Percentiles rank a stretch among this genome's conserved stretches.
These are phyloP conservation scores for Arabis alpina DNA, from an alignment of 345 rosid species.

Conservation along the genomic window DNA sequence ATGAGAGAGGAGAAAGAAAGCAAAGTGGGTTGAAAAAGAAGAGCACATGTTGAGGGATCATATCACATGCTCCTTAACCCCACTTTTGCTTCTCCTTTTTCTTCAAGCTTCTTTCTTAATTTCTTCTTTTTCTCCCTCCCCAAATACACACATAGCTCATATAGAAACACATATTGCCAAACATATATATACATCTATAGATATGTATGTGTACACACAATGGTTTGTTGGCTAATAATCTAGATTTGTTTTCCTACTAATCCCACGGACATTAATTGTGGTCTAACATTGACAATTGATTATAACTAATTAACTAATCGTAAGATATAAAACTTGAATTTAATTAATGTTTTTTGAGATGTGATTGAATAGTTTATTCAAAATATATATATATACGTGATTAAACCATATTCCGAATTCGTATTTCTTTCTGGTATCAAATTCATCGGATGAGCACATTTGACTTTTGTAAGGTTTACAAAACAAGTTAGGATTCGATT, in stretches of 20 bases:
- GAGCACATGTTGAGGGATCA: constrained; percentile 45
- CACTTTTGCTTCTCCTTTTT: constrained; percentile 39
- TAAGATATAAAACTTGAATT: neutral
- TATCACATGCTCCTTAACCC: constrained; percentile 47
- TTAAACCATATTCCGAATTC: neutral
- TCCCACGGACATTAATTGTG: constrained; percentile 28
- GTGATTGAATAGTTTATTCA: neutral
- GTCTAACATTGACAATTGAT: constrained; percentile 35
- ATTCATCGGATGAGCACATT: neutral
- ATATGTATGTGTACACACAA: neutral
- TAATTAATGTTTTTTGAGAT: neutral
- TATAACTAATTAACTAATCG: neutral
- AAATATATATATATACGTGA: too few species aligned
- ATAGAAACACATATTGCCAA: constrained; percentile 25
- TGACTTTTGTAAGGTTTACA: neutral
- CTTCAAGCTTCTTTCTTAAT: constrained; percentile 20
- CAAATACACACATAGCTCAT: neutral
- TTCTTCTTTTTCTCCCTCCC: constrained; percentile 18
- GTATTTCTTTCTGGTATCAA: neutral
- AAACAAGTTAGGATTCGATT: neutral
- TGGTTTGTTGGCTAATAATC: constrained; percentile 20
- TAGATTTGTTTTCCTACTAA: neutral
- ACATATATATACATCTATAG: constrained; percentile 10
- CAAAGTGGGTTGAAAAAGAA: constrained; percentile 32
- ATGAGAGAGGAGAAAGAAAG: constrained; percentile 33